Evolutionary conservation across 2,329 filamentous ascomycete species (phyloP), one percentile per base, ranked within the genome.

Genomic region (Nigrospora sphaerica): DNA sequence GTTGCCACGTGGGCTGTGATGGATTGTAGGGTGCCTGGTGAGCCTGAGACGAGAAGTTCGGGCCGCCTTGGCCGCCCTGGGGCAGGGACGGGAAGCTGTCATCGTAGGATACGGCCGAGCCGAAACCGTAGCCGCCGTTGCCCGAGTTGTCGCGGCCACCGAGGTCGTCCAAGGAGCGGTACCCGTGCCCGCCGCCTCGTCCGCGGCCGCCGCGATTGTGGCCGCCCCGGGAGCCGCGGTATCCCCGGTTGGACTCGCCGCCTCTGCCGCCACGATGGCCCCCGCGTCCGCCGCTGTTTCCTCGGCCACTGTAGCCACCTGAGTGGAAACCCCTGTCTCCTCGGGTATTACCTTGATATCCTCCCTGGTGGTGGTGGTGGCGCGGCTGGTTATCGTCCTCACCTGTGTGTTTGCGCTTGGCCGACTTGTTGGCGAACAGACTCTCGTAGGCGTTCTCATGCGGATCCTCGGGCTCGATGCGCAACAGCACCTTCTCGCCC

Each of bases 401-500:
- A 52, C 59, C 72, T 18, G 76, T 78, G 53, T 83, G 78, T 56
- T 83, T 83, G 45, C 80, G 72, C 65, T 83, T 85, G 47, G 32
- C 34, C 28, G 75, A 68, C 59, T 77, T 85, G 57, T 78, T 83
- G 32, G 75, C 72, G 52, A 81, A 81, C 16, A 78, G 67, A 56
- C 74, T 78, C 55, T 86, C 81, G 58, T 81, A 82, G 51, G 81
- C 77, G 51, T 78, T 80, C 56, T 86, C 81, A 19, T 68, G 65
- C 3, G 71, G 68, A 43, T 81, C 69, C 52, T 92, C 87, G 44
- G 82, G 74, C 62, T 95, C 89, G 40, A 97, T 83, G 2, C 86
- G 79, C 44, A 97, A 68, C 52, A 93, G 74, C 14, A 88, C 80
- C 69, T 95, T 95, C 67, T 97, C 91, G 16, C 86, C 86, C 1